Evolutionary conservation across 1,139 yeast genomes (phyloP).

Genomic region (Spathaspora sp.): DNA sequence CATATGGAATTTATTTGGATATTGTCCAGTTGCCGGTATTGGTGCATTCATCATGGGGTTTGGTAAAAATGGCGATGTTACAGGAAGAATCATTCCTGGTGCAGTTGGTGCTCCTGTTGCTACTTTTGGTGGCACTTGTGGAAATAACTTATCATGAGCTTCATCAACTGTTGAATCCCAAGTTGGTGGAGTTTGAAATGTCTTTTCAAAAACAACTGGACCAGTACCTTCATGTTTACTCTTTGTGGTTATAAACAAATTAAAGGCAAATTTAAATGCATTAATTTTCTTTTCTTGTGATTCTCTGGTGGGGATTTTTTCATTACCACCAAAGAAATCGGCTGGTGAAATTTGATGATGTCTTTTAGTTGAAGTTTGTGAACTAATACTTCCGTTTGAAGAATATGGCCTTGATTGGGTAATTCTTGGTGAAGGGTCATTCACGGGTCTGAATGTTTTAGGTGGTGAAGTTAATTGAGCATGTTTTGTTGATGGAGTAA

Average conservation of each 20-base stretch:
- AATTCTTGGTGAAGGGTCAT: constrained; percentile 36
- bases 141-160: constrained; percentile 49
- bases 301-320: constrained; percentile 48
- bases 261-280: constrained; percentile 51
- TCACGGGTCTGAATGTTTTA: constrained; percentile 26
- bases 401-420: constrained; percentile 32
- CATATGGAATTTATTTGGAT: constrained; percentile 22
- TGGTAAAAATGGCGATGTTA: constrained; percentile 30
- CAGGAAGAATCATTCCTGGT: constrained; percentile 16
- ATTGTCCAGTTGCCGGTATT: constrained; percentile 14
- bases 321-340: constrained; percentile 49
- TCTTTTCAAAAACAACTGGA: constrained; percentile 43
- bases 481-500: constrained; percentile 53
- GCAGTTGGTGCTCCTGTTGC: constrained; percentile 10
- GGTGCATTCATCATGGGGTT: constrained; percentile 31
- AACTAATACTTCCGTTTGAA: constrained; percentile 18
- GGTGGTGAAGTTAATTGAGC: constrained; percentile 29
- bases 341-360: constrained; percentile 44
- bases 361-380: constrained; percentile 27
- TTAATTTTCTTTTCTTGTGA: constrained; percentile 35
- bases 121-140: constrained; percentile 16
- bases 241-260: constrained; percentile 50
- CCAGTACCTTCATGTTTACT: constrained; percentile 31
- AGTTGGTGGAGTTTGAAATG: constrained; percentile 77
- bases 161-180: constrained; percentile 67